A percentile compares a stretch with the other conserved stretches of the same genome.
Conservation (phyloP, 495 filamentous ascomycete species). For the Amniculicola lignicola region DNA sequence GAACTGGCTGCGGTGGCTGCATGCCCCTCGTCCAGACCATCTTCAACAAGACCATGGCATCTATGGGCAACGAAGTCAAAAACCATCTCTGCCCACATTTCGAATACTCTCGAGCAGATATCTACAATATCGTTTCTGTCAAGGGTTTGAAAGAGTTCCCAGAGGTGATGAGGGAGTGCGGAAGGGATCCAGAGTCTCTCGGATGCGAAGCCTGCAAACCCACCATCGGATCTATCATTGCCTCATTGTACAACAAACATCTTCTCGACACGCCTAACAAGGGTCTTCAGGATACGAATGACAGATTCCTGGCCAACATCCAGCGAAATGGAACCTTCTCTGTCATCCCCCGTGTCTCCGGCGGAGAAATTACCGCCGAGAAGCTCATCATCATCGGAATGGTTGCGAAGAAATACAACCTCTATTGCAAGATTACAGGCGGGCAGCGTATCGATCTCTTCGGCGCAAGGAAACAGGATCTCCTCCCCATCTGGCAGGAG, state of each 20-base stretch:
- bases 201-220: conserved; percentile 95
- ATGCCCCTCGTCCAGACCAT: conserved; percentile 90
- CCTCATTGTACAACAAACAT: conserved; percentile 81
- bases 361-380: conserved; percentile 87
- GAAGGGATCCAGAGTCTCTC: conserved; percentile 68
- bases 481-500: conserved; percentile 82
- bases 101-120: conserved; percentile 77
- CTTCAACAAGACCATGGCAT: conserved; percentile 88
- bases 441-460: conserved; percentile 97
- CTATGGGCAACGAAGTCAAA: conserved; percentile 85
- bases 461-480: conserved; percentile 86
- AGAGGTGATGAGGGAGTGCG: conserved; percentile 80
- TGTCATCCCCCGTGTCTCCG: conserved; percentile 81
- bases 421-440: conserved; percentile 96
- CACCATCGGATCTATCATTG: conserved; percentile 76
- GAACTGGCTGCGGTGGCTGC: conserved; percentile 91
- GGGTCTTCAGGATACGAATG: conserved; percentile 92
- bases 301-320: conserved; percentile 89
- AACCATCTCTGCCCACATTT: conserved; percentile 87
- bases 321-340: conserved; percentile 93
- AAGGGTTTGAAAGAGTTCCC: conserved; percentile 72
- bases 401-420: conserved; percentile 81
- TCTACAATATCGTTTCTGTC: conserved; percentile 85
- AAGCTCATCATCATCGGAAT: conserved; percentile 85
- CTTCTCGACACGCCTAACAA: conserved; percentile 72